Conservation (phyloP, 148 eudicot species). For the Spergularia marina region DNA sequence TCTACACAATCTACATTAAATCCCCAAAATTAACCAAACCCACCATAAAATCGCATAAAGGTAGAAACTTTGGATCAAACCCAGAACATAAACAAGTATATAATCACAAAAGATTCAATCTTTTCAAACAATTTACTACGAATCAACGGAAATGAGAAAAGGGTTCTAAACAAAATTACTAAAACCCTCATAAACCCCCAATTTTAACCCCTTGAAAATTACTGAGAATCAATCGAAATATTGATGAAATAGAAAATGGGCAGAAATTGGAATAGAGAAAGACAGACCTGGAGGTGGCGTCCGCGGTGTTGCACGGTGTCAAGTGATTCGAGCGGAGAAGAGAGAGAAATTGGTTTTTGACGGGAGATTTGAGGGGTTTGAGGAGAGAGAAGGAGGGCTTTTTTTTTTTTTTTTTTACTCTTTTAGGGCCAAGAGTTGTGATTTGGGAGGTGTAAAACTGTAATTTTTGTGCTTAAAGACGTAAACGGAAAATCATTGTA, state of each 20-base stretch:
- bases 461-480: no score
- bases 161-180: neutral
- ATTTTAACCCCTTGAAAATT: neutral
- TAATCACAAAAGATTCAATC: neutral
- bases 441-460: no score
- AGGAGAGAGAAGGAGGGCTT: no score
- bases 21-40: neutral
- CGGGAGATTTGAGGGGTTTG: no score
- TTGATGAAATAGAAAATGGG: neutral
- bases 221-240: neutral
- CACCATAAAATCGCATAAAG: neutral
- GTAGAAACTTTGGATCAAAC: neutral
- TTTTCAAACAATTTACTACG: neutral
- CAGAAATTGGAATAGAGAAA: no score
- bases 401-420: no score
- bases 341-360: no score
- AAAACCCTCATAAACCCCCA: slow-evolving; percentile 7
- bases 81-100: neutral
- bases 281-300: no score
- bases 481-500: no score
- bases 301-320: no score
- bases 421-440: no score
- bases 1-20: neutral
- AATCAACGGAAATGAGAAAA: neutral
- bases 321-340: no score